These are phyloP conservation scores for Malus hybrid DNA, from an alignment of 331 rosid genomes.

Conservation along the genomic window DNA sequence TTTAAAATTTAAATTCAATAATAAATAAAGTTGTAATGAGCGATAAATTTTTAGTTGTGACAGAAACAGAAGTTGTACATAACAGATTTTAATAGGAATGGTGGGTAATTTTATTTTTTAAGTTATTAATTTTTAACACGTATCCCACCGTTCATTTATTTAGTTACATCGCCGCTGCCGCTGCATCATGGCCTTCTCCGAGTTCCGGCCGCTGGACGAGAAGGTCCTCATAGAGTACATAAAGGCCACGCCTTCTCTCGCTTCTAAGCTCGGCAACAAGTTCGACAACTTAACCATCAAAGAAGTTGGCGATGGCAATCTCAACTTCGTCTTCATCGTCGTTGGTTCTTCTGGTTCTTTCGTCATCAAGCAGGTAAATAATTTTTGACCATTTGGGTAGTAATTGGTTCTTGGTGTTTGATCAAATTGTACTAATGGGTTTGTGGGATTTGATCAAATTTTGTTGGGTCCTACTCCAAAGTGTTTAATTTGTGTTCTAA, in stretches of 20 bases:
- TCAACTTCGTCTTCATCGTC: constrained; percentile 69
- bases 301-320: constrained; percentile 95
- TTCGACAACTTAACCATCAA: constrained; percentile 48
- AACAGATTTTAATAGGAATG: too few relatives aligned
- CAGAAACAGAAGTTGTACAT: too few relatives aligned
- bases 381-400: neutral
- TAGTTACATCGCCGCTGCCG: neutral
- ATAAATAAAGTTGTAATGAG: too few relatives aligned
- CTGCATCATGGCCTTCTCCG: constrained; percentile 51
- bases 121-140: too few relatives aligned
- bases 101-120: too few relatives aligned
- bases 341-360: constrained; percentile 57
- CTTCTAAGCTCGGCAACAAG: constrained; percentile 48
- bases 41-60: too few relatives aligned
- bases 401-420: neutral
- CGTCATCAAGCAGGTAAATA: constrained; percentile 78
- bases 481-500: neutral
- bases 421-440: neutral
- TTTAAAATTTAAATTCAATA: too few relatives aligned
- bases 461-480: neutral
- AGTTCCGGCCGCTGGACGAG: constrained; percentile 63
- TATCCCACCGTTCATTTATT: too few relatives aligned
- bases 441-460: neutral
- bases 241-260: constrained; percentile 62
- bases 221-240: constrained; percentile 62